Percentiles rank a stretch among this genome's conserved stretches.
Conservation (phyloP, 805 yeast genomes). For the Maudiozyma barnettii region DNA sequence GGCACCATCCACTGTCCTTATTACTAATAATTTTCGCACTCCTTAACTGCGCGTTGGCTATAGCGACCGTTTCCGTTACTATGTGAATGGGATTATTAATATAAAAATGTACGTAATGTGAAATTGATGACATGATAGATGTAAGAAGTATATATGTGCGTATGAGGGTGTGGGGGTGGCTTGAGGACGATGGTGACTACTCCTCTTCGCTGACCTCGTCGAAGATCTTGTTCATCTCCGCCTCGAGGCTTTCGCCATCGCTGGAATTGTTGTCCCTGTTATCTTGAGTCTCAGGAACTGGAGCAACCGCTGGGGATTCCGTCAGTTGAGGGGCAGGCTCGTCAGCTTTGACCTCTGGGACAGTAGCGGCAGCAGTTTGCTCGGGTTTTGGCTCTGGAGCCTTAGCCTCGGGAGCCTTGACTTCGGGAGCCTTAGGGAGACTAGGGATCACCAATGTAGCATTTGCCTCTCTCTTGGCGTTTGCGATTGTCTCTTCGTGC, state of each 20-base stretch:
- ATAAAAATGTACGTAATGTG: too few relatives aligned
- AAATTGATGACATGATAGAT: background rate
- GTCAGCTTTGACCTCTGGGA: background rate
- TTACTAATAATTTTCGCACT: too few relatives aligned
- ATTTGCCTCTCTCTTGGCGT: slow-evolving; percentile 26
- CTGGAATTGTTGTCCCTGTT: slow-evolving; percentile 15
- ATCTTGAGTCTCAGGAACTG: background rate
- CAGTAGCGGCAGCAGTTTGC: slow-evolving; percentile 7
- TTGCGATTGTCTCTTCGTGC: slow-evolving; percentile 25
- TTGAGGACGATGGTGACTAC: slow-evolving; percentile 1
- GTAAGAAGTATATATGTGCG: background rate
- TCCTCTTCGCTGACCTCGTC: slow-evolving; percentile 28
- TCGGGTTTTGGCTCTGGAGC: too few relatives aligned
- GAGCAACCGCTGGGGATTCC: background rate
- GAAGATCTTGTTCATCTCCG: slow-evolving; percentile 24
- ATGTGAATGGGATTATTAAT: too few relatives aligned
- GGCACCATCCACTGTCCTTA: too few relatives aligned
- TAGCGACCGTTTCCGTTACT: too few relatives aligned
- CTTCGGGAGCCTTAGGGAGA: slow-evolving; percentile 10
- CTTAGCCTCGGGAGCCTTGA: slow-evolving; percentile 6
- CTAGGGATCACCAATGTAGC: slow-evolving; percentile 27
- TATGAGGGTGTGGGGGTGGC: background rate
- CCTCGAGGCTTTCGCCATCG: slow-evolving; percentile 28
- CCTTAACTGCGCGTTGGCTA: too few relatives aligned
- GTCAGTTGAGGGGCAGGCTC: background rate